Evolutionary conservation across 2,329 filamentous ascomycete genomes (phyloP), one percentile per base, ranked within the genome.

Genomic region (Leptographium procerum): DNA sequence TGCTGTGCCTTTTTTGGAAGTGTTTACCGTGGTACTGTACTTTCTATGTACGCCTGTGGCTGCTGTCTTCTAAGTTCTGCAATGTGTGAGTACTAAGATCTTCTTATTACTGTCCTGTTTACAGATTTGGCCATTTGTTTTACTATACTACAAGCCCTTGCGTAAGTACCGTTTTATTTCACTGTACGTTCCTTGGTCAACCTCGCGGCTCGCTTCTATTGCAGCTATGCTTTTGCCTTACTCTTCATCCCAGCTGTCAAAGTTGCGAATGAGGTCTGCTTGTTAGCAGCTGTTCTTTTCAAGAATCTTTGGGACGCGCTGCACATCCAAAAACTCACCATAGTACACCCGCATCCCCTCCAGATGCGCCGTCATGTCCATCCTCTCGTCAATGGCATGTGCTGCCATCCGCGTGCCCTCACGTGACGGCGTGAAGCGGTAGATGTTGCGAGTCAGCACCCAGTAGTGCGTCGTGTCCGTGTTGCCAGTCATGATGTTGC

Each of bases 401-500:
- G 74, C 69, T 0, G 63, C 64, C 10, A 72, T 43, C 0, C 65
- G 64, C 16, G 68, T 0, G 69, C 67, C 40, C 73, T 72, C 73
- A 70, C 2, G 57, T 22, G 60, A 55, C 5, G 78, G 78, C 1
- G 66, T 69, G 64, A 75, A 81, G 13, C 79, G 73, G 61, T 74
- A 80, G 57, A 80, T 77, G 59, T 79, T 73, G 47, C 64, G 67
- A 1, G 72, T 74, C 61, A 78, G 61, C 9, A 69, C 51, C 50
- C 57, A 57, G 62, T 77, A 80, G 57, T 72, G 75, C 36, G 70
- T 65, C 0, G 75, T 77, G 62, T 79, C 77, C 0, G 77, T 79
- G 60, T 78, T 79, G 2, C 75, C 77, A 4, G 73, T 73, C 68
- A 74, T 73, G n/a, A 77, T 70, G 0, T 75, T 75, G 0, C 79